Evolutionary conservation across 2,329 filamentous ascomycete genomes (phyloP).

Genomic region (Botrytis byssoidea): DNA sequence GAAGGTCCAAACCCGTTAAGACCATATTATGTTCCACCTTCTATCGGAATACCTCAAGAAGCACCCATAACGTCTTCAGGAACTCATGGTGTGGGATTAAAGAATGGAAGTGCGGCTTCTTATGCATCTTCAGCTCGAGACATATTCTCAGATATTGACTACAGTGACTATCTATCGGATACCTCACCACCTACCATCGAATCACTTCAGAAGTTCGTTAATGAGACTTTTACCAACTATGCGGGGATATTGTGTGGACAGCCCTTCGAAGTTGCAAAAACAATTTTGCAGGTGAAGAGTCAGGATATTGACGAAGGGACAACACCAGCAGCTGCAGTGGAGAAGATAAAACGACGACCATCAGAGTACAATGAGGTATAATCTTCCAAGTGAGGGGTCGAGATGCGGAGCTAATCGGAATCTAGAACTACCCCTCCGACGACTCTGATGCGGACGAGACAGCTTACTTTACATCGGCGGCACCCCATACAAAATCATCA

Average conservation of each 20-base stretch:
- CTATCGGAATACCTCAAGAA: conserved; percentile 57
- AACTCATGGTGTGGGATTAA: conserved; percentile 37
- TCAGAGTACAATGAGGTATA: conserved; percentile 34
- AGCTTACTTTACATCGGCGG: conserved; percentile 74
- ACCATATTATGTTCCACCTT: conserved; percentile 63
- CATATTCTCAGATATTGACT: conserved; percentile 87
- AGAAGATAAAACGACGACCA: conserved; percentile 15
- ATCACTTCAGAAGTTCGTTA: conserved; percentile 72
- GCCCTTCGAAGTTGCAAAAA: conserved; percentile 97
- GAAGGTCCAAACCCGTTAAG: conserved; percentile 58
- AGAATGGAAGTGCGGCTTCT: conserved; percentile 45
- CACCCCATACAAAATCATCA: conserved; percentile 44
- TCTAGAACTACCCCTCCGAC: conserved; percentile 51
- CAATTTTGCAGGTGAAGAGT: conserved; percentile 73
- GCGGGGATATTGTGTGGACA: conserved; percentile 84
- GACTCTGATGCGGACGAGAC: conserved; percentile 75
- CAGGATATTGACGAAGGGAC: conserved; percentile 43
- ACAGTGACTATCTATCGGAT: conserved; percentile 81
- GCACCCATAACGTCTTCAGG: conserved; percentile 38
- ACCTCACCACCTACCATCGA: conserved; percentile 72
- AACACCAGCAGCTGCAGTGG: conserved; percentile 25
- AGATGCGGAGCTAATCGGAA: conserved; percentile 23
- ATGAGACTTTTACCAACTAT: conserved; percentile 90
- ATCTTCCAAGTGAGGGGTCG: neutral
- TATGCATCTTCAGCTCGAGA: conserved; percentile 71